Percentiles rank a stretch among this genome's conserved stretches.
Evolutionary conservation across 345 rosid genomes (phyloP).

Genomic region (Leavenworthia alabamica): DNA sequence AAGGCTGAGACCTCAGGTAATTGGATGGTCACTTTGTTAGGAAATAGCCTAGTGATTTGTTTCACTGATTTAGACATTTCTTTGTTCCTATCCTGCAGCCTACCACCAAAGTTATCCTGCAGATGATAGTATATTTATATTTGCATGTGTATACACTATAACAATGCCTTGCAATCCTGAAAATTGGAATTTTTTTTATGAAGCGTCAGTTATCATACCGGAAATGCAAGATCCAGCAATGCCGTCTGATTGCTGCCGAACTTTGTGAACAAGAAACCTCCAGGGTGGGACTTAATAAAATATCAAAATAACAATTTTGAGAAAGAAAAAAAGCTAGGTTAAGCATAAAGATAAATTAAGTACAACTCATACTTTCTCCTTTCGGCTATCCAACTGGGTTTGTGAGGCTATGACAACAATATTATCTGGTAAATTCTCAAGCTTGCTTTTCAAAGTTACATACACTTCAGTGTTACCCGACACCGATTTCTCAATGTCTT

Average conservation of each 20-base stretch:
- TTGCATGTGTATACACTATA: not conserved
- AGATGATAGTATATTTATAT: not conserved
- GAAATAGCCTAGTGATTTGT: conserved; percentile 82
- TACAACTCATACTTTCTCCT: conserved; percentile 61
- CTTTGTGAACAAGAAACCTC: conserved; percentile 85
- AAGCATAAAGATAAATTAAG: not conserved
- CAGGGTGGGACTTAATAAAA: conserved; percentile 67
- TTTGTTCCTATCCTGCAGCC: conserved; percentile 80
- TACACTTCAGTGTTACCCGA: conserved; percentile 62
- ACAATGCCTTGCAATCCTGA: too few relatives aligned
- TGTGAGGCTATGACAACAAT: conserved; percentile 83
- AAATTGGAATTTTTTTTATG: not conserved
- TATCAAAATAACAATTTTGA: not conserved
- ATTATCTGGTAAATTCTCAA: conserved; percentile 65
- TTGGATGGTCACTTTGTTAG: conserved; percentile 89
- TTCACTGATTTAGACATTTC: conserved; percentile 78
- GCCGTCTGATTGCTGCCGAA: conserved; percentile 89
- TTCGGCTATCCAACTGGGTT: conserved; percentile 77
- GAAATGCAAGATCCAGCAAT: conserved; percentile 81
- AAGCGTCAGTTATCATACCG: conserved; percentile 40
- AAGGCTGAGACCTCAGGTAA: conserved; percentile 65
- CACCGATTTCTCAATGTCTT: conserved; percentile 82
- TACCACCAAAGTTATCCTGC: conserved; percentile 77
- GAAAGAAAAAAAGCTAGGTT: too few relatives aligned
- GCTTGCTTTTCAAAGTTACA: conserved; percentile 54